Base-by-base conservation (phyloP, 2,329 filamentous ascomycete species). In the Dactylellina haptotyla region DNA sequence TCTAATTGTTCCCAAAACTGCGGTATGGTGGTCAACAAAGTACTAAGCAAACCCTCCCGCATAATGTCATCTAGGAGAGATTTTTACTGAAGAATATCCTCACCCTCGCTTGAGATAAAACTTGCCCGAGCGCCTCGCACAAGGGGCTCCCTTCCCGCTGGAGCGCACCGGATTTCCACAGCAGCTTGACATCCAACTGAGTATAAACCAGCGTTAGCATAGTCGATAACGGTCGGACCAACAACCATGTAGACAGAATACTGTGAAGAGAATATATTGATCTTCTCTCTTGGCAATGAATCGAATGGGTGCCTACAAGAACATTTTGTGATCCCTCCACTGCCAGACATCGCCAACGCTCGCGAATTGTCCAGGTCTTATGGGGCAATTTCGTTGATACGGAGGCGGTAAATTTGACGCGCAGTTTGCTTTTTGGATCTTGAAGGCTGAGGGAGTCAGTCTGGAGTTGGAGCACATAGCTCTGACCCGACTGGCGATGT, bases 141-240 rank as follows among this genome's bases (percentile, higher is more conserved):
- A 73, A 28, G 26, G 62, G 39, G 45, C 28, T 59, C 69, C 69
- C 66, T 25, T 65, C 46, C 41, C 62, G 46, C n/a, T 53, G 69
- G n/a, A 73, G 37, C 25, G 20, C 20, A 12, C 9, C 12, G 9
- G 59, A 61, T 28, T 66, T 62, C 69, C 69, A 73, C 25, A 62
- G 39, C n/a, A 73, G 30, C 25, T 56, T 61, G 30, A 66, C 45
- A 25, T 61, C 46, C 32, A 66, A 45, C 69, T 73, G 39, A 12
- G 10, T 14, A 5, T n/a, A 14, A 4, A 26, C 1, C n/a, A n/a
- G 9, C 3, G 50, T 54, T 25, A 54, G 48, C 43, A 54, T 18
- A n/a, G 16, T 28, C 14, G 18, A 26, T n/a, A n/a, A n/a, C n/a
- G n/a, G n/a, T n/a, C n/a, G n/a, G n/a, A n/a, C n/a, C n/a, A n/a